These are phyloP conservation scores for Globisporangium megalacanthum DNA, from an alignment of 352 stramenopile genomes.

Conservation along the genomic window DNA sequence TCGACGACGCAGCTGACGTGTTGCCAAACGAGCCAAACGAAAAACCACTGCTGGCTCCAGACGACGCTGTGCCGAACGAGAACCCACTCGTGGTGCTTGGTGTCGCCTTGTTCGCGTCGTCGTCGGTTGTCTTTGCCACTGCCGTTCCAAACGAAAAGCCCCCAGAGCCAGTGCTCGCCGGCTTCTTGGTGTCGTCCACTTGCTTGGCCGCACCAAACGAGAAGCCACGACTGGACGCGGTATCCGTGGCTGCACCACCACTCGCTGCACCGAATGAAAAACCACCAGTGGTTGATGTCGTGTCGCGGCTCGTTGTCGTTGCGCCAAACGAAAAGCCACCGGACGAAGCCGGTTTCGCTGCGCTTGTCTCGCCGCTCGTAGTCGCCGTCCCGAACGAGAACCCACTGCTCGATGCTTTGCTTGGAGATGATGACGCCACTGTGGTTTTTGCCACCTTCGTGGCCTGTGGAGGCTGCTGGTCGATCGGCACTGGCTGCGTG, in stretches of 20 bases:
- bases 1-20: background rate
- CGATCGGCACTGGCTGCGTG: slow-evolving; percentile 49
- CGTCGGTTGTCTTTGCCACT: background rate
- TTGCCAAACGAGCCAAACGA: background rate
- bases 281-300: background rate
- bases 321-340: slow-evolving; percentile 11
- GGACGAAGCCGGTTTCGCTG: background rate
- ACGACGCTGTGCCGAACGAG: slow-evolving; percentile 1
- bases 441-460: background rate
- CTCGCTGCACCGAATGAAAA: slow-evolving; percentile 15
- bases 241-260: background rate
- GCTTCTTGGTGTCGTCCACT: background rate
- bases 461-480: slow-evolving; percentile 8
- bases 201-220: slow-evolving; percentile 9
- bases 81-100: background rate
- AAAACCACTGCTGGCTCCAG: slow-evolving; percentile 1
- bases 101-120: background rate
- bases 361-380: background rate
- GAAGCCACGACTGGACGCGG: background rate
- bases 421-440: background rate
- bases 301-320: background rate
- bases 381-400: slow-evolving; percentile 12
- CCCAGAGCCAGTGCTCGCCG: background rate
- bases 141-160: slow-evolving; percentile 16
- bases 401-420: background rate